Evolutionary conservation across 2,329 filamentous ascomycete species (phyloP), one percentile per base, ranked within the genome.

Genomic region (Talaromyces marneffei): DNA sequence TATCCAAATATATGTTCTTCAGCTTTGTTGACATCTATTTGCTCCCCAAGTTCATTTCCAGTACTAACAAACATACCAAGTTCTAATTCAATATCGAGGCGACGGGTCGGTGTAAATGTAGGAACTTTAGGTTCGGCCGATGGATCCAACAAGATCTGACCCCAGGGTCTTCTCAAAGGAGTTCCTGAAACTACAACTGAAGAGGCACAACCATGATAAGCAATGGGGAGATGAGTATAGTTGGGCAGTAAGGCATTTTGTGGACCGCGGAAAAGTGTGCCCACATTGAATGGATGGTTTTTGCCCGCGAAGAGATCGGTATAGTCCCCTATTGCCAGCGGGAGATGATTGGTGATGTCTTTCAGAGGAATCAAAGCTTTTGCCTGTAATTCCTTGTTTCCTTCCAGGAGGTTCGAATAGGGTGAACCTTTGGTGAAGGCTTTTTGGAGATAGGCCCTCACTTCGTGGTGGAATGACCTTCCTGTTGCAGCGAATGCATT

Each of bases 271-370:
- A 93, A 91, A 64, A 92, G 81, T 10, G 82, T 80, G 3, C 89
- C 89, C 12, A 88, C 82, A 62, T 87, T 88, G 76, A 85, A 87
- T n/a, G 90, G 90, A 75, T 94, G 90, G 71, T 92, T 87, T 65
- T 87, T 78, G 14, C 90, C 90, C 9, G 88, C 90, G 70, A 90
- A 94, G 78, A 94, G 94, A 74, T 94, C 90, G 1, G 90, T 91
- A 73, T 93, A 94, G 72, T 93, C 90, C 25, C 89, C 88, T 67
- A 93, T 91, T 60, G 82, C 80, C 84, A 94, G 86, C 1, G 90
- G 90, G 6, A 93, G 70, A 69, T 92, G 88, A 70, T 83, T 86
- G 64, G 79, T 83, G 54, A 87, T 83, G 23, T 85, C 77, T 5
- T 80, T 77, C 52, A 86, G 80, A 0, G 81, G 83, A 3, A 91